These are phyloP conservation scores for Quercus dentata DNA, from an alignment of 306 rosid species.

Conservation along the genomic window DNA sequence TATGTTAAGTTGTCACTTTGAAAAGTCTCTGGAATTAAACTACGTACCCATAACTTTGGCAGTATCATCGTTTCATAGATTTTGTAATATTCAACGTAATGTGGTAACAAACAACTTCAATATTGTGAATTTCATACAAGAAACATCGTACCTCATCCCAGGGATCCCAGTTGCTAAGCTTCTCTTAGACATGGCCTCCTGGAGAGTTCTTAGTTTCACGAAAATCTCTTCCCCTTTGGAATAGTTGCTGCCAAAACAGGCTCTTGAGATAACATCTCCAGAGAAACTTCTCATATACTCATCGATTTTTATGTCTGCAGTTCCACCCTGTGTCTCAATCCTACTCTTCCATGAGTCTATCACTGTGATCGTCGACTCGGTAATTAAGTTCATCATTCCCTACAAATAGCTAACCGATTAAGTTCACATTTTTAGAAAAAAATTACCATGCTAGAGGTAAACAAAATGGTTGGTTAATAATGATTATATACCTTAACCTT, in stretches of 20 bases:
- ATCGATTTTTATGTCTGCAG: slow-evolving; percentile 23
- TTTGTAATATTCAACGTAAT: too few relatives aligned
- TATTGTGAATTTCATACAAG: not conserved
- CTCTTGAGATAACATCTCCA: slow-evolving; percentile 35
- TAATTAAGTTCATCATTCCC: slow-evolving; percentile 28
- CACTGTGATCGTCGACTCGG: slow-evolving; percentile 17
- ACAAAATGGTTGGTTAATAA: not conserved
- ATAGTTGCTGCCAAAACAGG: slow-evolving; percentile 37
- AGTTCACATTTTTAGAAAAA: not conserved
- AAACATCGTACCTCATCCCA: slow-evolving; percentile 22
- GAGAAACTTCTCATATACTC: slow-evolving; percentile 24
- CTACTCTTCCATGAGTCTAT: slow-evolving; percentile 14
- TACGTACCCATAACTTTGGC: not conserved
- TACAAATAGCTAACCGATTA: not conserved
- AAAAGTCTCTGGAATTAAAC: too few relatives aligned
- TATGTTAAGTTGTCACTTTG: too few relatives aligned
- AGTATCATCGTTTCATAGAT: not conserved
- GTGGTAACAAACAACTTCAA: not conserved
- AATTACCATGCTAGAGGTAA: not conserved
- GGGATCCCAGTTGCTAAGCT: not conserved
- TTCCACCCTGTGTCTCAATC: slow-evolving; percentile 19
- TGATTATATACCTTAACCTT: slow-evolving; percentile 43
- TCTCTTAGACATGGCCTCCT: slow-evolving; percentile 13
- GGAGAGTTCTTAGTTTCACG: slow-evolving; percentile 19
- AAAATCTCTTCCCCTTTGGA: slow-evolving; percentile 19